Conservation (phyloP, 1,284 basidiomycete genomes). For the Microbotryum lychnidis-dioicae region DNA sequence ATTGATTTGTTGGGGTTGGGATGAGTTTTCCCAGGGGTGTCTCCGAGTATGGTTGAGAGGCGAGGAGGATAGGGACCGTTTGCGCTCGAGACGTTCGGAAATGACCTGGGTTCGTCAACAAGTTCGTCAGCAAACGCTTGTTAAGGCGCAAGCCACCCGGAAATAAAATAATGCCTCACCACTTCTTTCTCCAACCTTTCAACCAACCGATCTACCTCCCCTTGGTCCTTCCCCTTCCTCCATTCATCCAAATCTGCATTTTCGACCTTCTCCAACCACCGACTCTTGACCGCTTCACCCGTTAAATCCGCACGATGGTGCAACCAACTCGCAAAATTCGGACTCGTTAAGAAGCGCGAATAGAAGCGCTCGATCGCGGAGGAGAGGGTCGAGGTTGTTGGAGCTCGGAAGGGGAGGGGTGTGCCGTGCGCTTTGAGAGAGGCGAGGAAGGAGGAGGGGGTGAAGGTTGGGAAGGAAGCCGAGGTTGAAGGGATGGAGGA, state of each 20-base stretch:
- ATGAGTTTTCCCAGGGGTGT: too few relatives aligned
- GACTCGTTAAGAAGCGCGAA: constrained; percentile 18
- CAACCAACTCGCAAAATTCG: constrained; percentile 24
- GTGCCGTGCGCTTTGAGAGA: constrained; percentile 69
- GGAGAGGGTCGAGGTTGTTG: constrained; percentile 10
- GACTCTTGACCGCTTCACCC: constrained; percentile 18
- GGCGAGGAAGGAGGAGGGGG: constrained; percentile 63
- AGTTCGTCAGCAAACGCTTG: not conserved
- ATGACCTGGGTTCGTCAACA: not conserved
- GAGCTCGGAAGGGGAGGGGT: constrained; percentile 34
- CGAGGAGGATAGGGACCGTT: not conserved
- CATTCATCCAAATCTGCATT: constrained; percentile 8
- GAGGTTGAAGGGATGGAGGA: constrained; percentile 46
- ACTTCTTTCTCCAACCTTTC: constrained; percentile 11
- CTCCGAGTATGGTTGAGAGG: not conserved
- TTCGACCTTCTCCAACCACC: constrained; percentile 23
- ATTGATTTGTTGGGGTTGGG: not conserved
- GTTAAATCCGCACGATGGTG: constrained; percentile 9
- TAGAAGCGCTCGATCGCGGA: constrained; percentile 28
- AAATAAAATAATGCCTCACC: not conserved
- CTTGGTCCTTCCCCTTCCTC: not conserved
- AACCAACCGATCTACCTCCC: constrained; percentile 15
- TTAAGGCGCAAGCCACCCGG: not conserved
- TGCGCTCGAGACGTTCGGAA: not conserved
- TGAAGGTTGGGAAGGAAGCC: constrained; percentile 55